Evolutionary conservation across 768 basidiomycete species (phyloP), one percentile per base, ranked within the genome.

Genomic region (Leucocoprinus leucothites): DNA sequence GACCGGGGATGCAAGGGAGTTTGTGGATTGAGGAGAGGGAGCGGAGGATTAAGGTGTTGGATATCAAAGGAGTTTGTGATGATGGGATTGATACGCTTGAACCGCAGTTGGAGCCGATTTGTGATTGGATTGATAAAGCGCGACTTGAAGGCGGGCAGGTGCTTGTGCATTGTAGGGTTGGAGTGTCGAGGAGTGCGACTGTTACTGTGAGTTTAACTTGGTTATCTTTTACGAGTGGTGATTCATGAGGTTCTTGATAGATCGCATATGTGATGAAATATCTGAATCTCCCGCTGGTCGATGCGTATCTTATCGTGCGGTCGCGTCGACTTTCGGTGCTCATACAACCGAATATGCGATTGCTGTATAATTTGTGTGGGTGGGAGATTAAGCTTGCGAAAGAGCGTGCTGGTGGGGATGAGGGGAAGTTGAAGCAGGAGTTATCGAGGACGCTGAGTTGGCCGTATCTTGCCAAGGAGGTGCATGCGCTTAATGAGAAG

Each of bases 221-320:
- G 19, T 19, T 41, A 31, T 56, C 34, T 43, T 47, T 21, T 44
- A 6, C 21, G 28, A 36, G 21, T 8, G 14, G 35, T 8, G 5
- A 11, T 35, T 45, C 8, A 46, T 55, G 24, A 11, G 44, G 48
- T 22, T 25, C 38, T 19, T 46, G 26, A 9, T 61, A 89, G 83
- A 98, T 98, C 64, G 95, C 95, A 16, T 98, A 98, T 70, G 89
- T 97, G 65, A 98, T 98, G 95, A 91, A 94, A 67, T 85, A 96
- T 65, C 82, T 92, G 19, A 74, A 78, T 21, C 74, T 95, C 44
- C 86, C 90, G 35, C 84, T 98, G 60, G 91, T 94, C 54, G 92
- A 95, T 64, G 93, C 96, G 8, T 98, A 98, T 72, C 78, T 97
- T 61, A 82, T 97, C 59, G 94, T 95, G 35, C 85, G 96, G 53